Percentiles rank a stretch among this genome's conserved stretches.
Evolutionary conservation across 1,284 basidiomycete genomes (phyloP).

Genomic region (Cutaneotrichosporon sp.): DNA sequence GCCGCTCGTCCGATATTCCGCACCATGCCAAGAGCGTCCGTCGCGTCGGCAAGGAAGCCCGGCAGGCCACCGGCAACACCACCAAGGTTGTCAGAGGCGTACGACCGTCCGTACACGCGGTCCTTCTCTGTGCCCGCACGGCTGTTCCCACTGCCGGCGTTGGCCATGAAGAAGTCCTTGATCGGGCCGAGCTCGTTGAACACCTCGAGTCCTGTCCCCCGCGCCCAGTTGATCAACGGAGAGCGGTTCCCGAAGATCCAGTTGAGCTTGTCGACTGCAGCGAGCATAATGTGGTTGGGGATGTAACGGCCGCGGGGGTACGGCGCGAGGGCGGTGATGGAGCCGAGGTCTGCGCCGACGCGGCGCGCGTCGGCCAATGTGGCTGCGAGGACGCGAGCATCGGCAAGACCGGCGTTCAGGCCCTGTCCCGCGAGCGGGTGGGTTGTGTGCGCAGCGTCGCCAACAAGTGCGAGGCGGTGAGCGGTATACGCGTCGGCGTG

Average conservation of each 20-base stretch:
- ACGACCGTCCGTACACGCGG: conserved; percentile 29
- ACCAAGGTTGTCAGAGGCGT: conserved; percentile 22
- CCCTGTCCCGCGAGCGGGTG: conserved; percentile 99
- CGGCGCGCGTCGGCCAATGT: conserved; percentile 62
- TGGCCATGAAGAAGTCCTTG: conserved; percentile 78
- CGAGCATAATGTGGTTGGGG: conserved; percentile 79
- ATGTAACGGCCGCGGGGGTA: conserved; percentile 80
- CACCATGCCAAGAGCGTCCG: conserved; percentile 15
- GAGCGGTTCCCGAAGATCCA: conserved; percentile 71
- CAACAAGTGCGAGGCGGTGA: conserved; percentile 67
- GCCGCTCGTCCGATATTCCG: conserved; percentile 8
- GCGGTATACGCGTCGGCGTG: conserved; percentile 81
- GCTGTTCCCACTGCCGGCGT: conserved; percentile 59
- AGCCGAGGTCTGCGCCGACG: conserved; percentile 79
- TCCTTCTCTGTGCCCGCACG: conserved; percentile 9
- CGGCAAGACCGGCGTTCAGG: conserved; percentile 85
- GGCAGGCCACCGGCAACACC: conserved; percentile 17
- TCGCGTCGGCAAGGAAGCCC: conserved; percentile 17
- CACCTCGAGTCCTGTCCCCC: conserved; percentile 83
- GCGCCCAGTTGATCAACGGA: conserved; percentile 74
- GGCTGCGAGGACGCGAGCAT: conserved; percentile 69
- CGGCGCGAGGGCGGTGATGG: conserved; percentile 68
- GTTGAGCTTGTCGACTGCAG: conserved; percentile 81
- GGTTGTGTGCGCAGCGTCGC: conserved; percentile 92
- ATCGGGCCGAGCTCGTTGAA: conserved; percentile 80